Conservation (phyloP, 1,284 basidiomycete species). For the Trametes polyzona region DNA sequence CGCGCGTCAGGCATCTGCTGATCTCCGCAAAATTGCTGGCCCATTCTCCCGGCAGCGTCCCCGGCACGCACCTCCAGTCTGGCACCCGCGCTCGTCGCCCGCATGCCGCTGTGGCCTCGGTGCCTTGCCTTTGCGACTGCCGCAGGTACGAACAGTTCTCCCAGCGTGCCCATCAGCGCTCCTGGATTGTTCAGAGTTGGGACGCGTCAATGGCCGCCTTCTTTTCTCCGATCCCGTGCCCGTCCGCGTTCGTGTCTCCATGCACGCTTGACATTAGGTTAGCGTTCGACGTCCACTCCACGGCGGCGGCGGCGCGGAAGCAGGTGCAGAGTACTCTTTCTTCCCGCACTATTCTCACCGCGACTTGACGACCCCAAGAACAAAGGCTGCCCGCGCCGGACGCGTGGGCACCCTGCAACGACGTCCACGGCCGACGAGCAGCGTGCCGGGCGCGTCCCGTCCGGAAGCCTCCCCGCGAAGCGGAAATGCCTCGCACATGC, state of each 20-base stretch:
- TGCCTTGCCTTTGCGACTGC: conserved; percentile 3
- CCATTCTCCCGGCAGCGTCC: background rate
- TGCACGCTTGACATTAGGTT: background rate
- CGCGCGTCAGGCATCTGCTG: background rate
- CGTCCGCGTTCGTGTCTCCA: background rate
- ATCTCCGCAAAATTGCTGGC: background rate
- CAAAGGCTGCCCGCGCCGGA: too few relatives aligned
- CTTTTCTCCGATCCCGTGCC: too few relatives aligned
- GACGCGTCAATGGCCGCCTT: too few relatives aligned
- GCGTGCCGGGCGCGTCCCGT: too few relatives aligned
- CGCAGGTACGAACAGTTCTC: background rate
- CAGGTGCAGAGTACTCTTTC: too few relatives aligned
- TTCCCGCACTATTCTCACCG: background rate
- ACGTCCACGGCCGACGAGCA: too few relatives aligned
- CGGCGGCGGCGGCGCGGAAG: background rate
- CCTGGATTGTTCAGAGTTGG: too few relatives aligned
- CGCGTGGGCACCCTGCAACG: too few relatives aligned
- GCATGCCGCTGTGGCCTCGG: background rate
- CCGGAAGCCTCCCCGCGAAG: too few relatives aligned
- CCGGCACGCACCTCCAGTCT: too few relatives aligned
- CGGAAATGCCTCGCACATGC: too few relatives aligned
- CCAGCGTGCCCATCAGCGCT: background rate
- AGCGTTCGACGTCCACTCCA: background rate
- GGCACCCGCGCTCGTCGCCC: background rate
- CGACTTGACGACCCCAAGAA: too few relatives aligned